Percentiles rank a stretch among this genome's conserved stretches.
phyloP scores from a whole-genome alignment of 768 basidiomycete species.

The Trametes villosa region DNA sequence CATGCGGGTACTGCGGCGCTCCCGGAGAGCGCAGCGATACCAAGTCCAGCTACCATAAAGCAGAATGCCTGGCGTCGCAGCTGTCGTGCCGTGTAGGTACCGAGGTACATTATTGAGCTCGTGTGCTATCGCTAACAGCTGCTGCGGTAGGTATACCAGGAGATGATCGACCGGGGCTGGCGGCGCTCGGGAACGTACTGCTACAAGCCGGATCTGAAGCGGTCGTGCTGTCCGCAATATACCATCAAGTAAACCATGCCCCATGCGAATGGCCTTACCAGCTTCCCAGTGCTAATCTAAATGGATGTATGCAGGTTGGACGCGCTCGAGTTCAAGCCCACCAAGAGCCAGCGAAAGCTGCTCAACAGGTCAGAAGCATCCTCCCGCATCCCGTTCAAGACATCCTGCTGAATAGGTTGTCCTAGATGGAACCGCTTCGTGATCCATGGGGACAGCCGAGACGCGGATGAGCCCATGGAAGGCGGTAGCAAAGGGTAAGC shows the following conservation, averaged over 20 bases:
- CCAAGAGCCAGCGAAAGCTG: slow-evolving; percentile 76
- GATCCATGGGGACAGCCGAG: slow-evolving; percentile 33
- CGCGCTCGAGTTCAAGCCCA: slow-evolving; percentile 64
- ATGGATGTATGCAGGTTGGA: slow-evolving; percentile 56
- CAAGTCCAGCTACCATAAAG: slow-evolving; percentile 50
- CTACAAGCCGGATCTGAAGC: slow-evolving; percentile 84
- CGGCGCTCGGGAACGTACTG: slow-evolving; percentile 81
- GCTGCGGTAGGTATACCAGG: slow-evolving; percentile 65
- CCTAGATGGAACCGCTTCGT: slow-evolving; percentile 77
- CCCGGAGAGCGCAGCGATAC: slow-evolving; percentile 51
- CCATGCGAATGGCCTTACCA: too few relatives aligned
- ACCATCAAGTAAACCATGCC: slow-evolving; percentile 75
- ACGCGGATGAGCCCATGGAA: slow-evolving; percentile 36
- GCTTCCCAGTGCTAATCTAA: not conserved
- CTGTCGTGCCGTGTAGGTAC: slow-evolving; percentile 56
- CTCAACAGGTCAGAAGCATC: slow-evolving; percentile 61
- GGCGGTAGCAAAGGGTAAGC: not conserved
- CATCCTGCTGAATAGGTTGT: not conserved
- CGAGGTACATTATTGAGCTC: not conserved
- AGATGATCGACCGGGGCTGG: slow-evolving; percentile 87
- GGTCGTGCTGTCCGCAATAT: slow-evolving; percentile 92
- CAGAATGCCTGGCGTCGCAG: slow-evolving; percentile 52
- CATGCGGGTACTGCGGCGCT: slow-evolving; percentile 72
- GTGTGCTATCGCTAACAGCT: not conserved
- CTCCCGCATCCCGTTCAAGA: not conserved